Conservation (phyloP, 1,284 basidiomycete genomes). For the Ceratobasidium sp. region DNA sequence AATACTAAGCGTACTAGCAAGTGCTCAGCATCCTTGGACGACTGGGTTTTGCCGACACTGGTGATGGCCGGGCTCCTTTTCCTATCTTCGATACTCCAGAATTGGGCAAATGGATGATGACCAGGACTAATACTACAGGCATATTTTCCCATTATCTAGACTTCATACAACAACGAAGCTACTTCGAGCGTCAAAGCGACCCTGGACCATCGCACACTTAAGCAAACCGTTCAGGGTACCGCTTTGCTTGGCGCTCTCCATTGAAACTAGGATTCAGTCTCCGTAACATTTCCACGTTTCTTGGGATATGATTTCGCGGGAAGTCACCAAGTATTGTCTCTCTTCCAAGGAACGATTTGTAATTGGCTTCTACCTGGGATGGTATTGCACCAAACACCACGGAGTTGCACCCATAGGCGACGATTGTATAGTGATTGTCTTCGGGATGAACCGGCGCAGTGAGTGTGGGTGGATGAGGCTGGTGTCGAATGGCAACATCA, state of each 20-base stretch:
- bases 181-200: too few relatives aligned
- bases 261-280: neutral
- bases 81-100: too few relatives aligned
- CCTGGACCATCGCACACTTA: too few relatives aligned
- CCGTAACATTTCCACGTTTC: neutral
- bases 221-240: neutral
- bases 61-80: too few relatives aligned
- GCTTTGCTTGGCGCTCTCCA: neutral
- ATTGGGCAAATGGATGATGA: too few relatives aligned
- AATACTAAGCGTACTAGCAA: too few relatives aligned
- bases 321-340: neutral
- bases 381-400: neutral
- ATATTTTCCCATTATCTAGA: too few relatives aligned
- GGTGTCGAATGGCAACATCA: neutral
- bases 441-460: neutral
- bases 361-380: neutral
- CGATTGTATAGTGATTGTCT: neutral
- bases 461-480: neutral
- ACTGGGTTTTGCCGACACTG: too few relatives aligned
- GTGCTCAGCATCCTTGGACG: too few relatives aligned
- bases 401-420: neutral
- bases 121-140: too few relatives aligned
- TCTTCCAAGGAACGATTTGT: neutral
- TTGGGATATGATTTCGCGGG: neutral
- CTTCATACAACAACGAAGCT: too few relatives aligned